These are phyloP conservation scores for Mycena polygramma DNA, from an alignment of 768 basidiomycete species.

Conservation along the genomic window DNA sequence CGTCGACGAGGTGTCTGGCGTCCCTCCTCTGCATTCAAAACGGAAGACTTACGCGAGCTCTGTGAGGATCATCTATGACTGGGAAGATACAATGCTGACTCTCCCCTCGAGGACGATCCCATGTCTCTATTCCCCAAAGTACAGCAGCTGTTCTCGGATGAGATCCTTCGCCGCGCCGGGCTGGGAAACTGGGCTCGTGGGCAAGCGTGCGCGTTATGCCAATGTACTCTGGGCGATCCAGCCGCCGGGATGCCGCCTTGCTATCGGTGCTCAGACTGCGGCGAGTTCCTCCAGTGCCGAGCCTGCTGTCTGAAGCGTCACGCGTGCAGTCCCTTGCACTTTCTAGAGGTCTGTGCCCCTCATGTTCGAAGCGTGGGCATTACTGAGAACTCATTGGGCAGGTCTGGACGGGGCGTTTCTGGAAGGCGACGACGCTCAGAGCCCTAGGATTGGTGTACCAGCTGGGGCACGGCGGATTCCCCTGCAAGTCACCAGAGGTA, in stretches of 20 bases:
- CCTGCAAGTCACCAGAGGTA: not conserved
- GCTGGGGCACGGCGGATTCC: constrained; percentile 17
- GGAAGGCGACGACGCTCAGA: constrained; percentile 12
- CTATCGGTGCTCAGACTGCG: constrained; percentile 1
- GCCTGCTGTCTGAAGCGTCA: not conserved
- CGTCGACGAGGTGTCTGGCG: too few species aligned
- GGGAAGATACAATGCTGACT: not conserved
- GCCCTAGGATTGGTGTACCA: constrained; percentile 22
- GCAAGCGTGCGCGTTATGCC: not conserved
- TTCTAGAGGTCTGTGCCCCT: constrained; percentile 15
- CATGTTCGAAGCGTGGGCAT: too few species aligned
- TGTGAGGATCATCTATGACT: not conserved
- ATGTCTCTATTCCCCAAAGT: not conserved
- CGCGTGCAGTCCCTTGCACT: not conserved
- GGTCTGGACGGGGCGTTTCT: constrained; percentile 24
- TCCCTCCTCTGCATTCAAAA: not conserved
- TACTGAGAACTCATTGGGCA: too few species aligned
- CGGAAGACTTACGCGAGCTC: not conserved
- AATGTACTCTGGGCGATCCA: not conserved
- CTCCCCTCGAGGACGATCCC: not conserved
- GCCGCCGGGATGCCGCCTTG: not conserved
- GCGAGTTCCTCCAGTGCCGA: constrained; percentile 3
- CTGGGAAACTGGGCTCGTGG: not conserved
- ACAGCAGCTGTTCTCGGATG: not conserved
- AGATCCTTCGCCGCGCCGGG: not conserved